These are phyloP conservation scores for Penicillium cinerascens DNA, from an alignment of 495 filamentous ascomycete species.

Conservation along the genomic window DNA sequence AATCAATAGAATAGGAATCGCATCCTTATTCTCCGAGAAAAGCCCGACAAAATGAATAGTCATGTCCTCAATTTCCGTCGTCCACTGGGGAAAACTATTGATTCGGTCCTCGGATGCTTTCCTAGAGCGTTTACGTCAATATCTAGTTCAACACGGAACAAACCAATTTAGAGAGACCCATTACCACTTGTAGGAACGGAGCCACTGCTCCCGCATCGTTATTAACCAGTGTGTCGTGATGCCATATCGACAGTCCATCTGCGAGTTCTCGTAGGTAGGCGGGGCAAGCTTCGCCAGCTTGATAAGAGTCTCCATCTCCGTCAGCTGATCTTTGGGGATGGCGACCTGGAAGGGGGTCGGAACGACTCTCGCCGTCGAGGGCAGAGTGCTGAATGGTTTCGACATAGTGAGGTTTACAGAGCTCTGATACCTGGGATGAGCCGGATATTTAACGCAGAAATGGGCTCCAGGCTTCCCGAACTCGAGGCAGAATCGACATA, in stretches of 20 bases:
- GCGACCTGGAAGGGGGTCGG: conserved; percentile 38
- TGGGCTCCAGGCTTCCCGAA: too few relatives aligned
- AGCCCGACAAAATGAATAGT: conserved; percentile 61
- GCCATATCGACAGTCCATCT: conserved; percentile 48
- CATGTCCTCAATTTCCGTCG: conserved; percentile 43
- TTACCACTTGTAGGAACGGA: conserved; percentile 44
- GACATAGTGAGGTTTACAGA: conserved; percentile 18
- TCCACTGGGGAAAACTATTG: conserved; percentile 65
- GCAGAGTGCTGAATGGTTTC: conserved; percentile 26
- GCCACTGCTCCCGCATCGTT: conserved; percentile 52
- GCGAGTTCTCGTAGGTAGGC: conserved; percentile 46
- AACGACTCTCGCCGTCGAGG: conserved; percentile 19
- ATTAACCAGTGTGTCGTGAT: conserved; percentile 55
- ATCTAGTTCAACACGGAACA: neutral
- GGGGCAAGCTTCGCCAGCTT: conserved; percentile 51
- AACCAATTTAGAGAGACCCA: neutral
- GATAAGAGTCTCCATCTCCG: conserved; percentile 48
- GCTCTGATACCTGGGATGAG: too few relatives aligned
- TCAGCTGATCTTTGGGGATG: conserved; percentile 44
- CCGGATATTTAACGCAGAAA: neutral
- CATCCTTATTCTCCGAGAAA: conserved; percentile 56
- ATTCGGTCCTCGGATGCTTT: conserved; percentile 51
- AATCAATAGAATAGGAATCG: conserved; percentile 56
- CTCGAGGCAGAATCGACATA: neutral
- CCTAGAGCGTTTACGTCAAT: conserved; percentile 25